These are phyloP conservation scores for Salix udensis DNA, from an alignment of 345 rosid genomes.

Conservation along the genomic window DNA sequence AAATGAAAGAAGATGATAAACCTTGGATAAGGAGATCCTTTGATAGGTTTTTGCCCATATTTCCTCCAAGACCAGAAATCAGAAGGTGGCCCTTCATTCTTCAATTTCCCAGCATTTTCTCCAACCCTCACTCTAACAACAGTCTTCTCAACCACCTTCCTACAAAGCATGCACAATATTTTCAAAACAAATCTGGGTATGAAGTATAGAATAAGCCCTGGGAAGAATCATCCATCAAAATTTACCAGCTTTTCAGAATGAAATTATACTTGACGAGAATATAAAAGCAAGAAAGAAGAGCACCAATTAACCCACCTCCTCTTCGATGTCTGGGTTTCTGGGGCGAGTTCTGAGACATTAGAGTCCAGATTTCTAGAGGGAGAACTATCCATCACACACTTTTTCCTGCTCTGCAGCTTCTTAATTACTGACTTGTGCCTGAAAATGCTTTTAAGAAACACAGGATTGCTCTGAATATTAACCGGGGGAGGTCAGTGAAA, in stretches of 20 bases:
- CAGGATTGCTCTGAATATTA: slow-evolving; percentile 5
- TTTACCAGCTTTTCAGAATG: neutral
- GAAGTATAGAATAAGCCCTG: neutral
- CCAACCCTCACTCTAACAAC: slow-evolving; percentile 52
- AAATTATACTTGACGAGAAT: neutral
- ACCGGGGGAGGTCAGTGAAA: neutral
- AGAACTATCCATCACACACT: slow-evolving; percentile 36
- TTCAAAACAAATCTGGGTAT: neutral
- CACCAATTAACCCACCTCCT: slow-evolving; percentile 37
- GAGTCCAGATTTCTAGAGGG: slow-evolving; percentile 32
- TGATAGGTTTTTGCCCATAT: slow-evolving; percentile 70
- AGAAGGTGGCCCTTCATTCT: slow-evolving; percentile 62
- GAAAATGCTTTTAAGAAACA: slow-evolving; percentile 9
- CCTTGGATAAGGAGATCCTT: slow-evolving; percentile 75
- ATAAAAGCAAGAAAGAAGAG: neutral
- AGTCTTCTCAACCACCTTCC: slow-evolving; percentile 57
- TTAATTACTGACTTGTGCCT: neutral
- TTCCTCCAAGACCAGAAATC: slow-evolving; percentile 82
- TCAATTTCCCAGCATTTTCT: slow-evolving; percentile 45
- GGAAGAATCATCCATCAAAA: neutral
- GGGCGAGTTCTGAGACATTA: slow-evolving; percentile 28
- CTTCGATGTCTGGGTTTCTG: slow-evolving; percentile 44
- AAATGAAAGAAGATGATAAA: slow-evolving; percentile 2
- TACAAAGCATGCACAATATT: slow-evolving; percentile 4
- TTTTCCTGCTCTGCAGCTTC: neutral